Percentiles rank a stretch among this genome's conserved stretches.
phyloP scores from a whole-genome alignment of 441 rosid genomes.

The Daphne laureola region DNA sequence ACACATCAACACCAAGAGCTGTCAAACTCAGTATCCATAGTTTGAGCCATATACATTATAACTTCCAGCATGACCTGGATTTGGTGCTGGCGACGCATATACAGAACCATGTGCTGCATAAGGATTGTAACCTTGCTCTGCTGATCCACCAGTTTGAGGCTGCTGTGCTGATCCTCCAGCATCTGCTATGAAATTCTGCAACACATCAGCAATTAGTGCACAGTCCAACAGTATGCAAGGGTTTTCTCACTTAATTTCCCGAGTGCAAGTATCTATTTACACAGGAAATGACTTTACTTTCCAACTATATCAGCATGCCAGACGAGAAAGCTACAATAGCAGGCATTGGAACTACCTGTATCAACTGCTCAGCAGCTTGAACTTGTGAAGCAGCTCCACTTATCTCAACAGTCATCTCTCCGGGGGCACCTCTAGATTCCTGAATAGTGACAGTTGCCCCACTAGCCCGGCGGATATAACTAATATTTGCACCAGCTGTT shows the following conservation, averaged over 20 bases:
- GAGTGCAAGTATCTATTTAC: not conserved
- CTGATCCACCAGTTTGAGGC: conserved; percentile 8
- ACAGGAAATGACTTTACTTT: not conserved
- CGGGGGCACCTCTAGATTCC: conserved; percentile 26
- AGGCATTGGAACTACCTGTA: conserved; percentile 16
- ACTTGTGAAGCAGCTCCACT: conserved; percentile 29
- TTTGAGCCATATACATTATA: conserved; percentile 22
- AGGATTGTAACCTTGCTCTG: conserved; percentile 18
- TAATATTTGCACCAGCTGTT: conserved; percentile 24
- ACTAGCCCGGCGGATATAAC: conserved; percentile 30
- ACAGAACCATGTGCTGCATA: conserved; percentile 16
- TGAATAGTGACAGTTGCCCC: conserved; percentile 25
- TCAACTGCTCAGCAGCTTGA: conserved; percentile 27
- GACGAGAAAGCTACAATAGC: not conserved
- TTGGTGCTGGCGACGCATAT: conserved; percentile 17
- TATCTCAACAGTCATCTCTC: conserved; percentile 31
- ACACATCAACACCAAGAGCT: too few relatives aligned
- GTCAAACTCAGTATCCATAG: conserved; percentile 18
- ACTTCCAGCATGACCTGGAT: conserved; percentile 15
- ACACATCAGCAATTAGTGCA: not conserved
- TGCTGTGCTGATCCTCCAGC: conserved; percentile 17
- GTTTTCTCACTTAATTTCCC: not conserved
- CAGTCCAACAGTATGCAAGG: not conserved
- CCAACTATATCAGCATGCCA: not conserved
- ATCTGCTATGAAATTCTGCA: conserved; percentile 26